A percentile compares a stretch with the other conserved stretches of the same genome.
These are phyloP conservation scores for Hypoxylon fragiforme DNA, from an alignment of 495 filamentous ascomycete species.

Conservation along the genomic window DNA sequence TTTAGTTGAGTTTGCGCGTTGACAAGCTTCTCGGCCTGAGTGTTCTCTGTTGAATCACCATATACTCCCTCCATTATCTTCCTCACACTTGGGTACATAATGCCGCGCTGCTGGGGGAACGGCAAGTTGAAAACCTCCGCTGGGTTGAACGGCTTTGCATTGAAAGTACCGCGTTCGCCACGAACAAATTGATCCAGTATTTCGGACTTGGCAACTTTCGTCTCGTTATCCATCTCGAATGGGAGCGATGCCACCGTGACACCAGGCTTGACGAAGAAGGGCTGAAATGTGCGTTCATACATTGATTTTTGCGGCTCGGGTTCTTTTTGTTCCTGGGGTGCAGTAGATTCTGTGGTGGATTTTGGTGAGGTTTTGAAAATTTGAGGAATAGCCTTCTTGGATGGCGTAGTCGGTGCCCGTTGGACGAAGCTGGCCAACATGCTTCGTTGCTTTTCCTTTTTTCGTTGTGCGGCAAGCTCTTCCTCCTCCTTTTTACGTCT, in stretches of 20 bases:
- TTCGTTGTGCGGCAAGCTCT: conserved; percentile 43
- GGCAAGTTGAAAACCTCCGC: conserved; percentile 64
- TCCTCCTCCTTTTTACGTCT: conserved; percentile 58
- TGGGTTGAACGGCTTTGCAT: conserved; percentile 52
- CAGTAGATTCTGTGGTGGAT: conserved; percentile 14
- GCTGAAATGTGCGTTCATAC: conserved; percentile 74
- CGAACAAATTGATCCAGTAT: conserved; percentile 51
- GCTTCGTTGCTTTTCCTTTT: conserved; percentile 64
- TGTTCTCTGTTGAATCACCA: conserved; percentile 29
- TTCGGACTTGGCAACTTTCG: conserved; percentile 53
- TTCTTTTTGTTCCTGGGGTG: conserved; percentile 21
- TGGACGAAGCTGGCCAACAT: conserved; percentile 56
- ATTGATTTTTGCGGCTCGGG: conserved; percentile 49
- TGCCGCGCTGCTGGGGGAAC: conserved; percentile 54
- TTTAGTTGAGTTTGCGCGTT: conserved; percentile 58
- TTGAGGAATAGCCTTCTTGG: conserved; percentile 35
- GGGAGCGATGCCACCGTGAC: conserved; percentile 60
- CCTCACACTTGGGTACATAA: conserved; percentile 56
- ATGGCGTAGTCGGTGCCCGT: conserved; percentile 33
- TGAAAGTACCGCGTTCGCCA: conserved; percentile 39
- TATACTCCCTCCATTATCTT: conserved; percentile 62
- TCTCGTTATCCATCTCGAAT: conserved; percentile 60
- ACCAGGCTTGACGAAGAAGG: conserved; percentile 73
- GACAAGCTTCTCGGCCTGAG: conserved; percentile 50
- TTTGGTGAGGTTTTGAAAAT: conserved; percentile 33